Conservation (phyloP, 2,329 filamentous ascomycete genomes). For the Colletotrichum lupini region DNA sequence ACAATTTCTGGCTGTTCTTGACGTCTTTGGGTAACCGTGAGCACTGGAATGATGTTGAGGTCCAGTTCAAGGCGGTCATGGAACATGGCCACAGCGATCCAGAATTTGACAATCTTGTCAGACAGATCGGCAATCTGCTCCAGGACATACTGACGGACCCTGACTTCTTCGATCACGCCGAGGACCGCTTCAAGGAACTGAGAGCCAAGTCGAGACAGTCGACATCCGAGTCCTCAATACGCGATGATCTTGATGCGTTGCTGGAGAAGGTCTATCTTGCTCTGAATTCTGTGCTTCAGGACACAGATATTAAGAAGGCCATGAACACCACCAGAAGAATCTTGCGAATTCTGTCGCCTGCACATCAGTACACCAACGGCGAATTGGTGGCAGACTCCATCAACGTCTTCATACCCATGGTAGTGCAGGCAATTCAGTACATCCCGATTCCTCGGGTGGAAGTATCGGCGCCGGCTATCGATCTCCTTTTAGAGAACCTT, state of each 20-base stretch:
- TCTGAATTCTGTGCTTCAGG: constrained; percentile 74
- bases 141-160: constrained; percentile 88
- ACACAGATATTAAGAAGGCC: constrained; percentile 78
- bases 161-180: constrained; percentile 82
- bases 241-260: constrained; percentile 78
- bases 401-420: constrained; percentile 82
- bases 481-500: constrained; percentile 89
- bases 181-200: constrained; percentile 63
- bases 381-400: constrained; percentile 81
- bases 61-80: constrained; percentile 75
- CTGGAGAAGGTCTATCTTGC: constrained; percentile 76
- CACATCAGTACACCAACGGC: constrained; percentile 71
- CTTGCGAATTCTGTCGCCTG: constrained; percentile 75
- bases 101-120: constrained; percentile 83
- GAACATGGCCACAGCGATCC: constrained; percentile 81
- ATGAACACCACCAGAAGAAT: constrained; percentile 75
- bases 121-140: constrained; percentile 77
- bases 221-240: constrained; percentile 73
- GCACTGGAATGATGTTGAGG: constrained; percentile 81
- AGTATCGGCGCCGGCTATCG: constrained; percentile 82
- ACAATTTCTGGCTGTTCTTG: constrained; percentile 84
- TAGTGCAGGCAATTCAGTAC: constrained; percentile 84
- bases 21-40: constrained; percentile 80
- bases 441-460: constrained; percentile 93
- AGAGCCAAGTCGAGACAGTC: constrained; percentile 70